Base-by-base conservation (phyloP, 129 eudicot genomes). In the Escallonia herrerae region DNA sequence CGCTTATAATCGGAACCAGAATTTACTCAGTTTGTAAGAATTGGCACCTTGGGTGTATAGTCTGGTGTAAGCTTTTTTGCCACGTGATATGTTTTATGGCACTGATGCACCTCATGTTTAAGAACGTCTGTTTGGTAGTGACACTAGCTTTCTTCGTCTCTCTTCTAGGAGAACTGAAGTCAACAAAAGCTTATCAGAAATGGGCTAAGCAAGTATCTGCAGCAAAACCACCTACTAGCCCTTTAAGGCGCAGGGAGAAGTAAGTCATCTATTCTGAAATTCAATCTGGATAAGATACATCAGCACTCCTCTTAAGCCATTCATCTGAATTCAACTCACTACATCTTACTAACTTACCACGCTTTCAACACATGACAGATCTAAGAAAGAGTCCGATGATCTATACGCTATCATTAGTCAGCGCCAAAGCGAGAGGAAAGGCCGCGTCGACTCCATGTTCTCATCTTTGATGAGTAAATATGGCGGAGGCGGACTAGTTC, bases 151-250 rank as follows among this genome's bases (percentile, higher is more conserved):
- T 43, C 12, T 8, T 7, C 41, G 57, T 59, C 54, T 56, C 40
- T 53, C 5, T 2, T 11, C 13, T 66, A 93, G 99, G 97, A 65
- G 88, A 76, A 7, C 56, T 89, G 62, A 86, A 89, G 79, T 75
- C 86, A 13, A 83, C 83, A 51, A 89, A 86, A 79, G 82, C 85
- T 4, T 94, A 89, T 69, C 75, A 76, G 61, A 94, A 86, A 86
- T 94, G 99, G 99, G 86, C 84, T 49, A 84, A 79, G 64, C 46
- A 78, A 54, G 81, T 89, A 41, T 82, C 95, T 56, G 86, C 74
- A 76, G 84, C 71, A 40, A 80, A 86, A 61, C 95, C 99, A 63
- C 99, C 99, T 6, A 94, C 97, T 66, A 76, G 81, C 58, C 99
- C 95, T 70, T 78, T 76, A 56, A 74, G 64, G 15, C 75, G 77